Percentiles rank a stretch among this genome's conserved stretches.
These are phyloP conservation scores for Clonostachys solani DNA, from an alignment of 2,329 filamentous ascomycete genomes.

Conservation along the genomic window DNA sequence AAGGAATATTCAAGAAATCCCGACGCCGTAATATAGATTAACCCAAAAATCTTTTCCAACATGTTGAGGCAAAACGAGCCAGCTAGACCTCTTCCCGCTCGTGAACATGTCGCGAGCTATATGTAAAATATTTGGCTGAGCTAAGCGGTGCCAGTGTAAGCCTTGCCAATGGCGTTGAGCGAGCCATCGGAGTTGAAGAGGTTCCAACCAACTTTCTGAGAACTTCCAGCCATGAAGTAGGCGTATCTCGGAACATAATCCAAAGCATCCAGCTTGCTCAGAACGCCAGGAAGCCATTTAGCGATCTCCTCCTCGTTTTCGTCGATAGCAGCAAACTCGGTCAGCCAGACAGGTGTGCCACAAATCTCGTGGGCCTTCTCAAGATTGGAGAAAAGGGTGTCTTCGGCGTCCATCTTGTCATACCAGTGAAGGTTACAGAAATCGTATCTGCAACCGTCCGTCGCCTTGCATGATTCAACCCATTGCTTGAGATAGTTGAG, in stretches of 20 bases:
- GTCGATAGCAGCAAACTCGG: conserved; percentile 56
- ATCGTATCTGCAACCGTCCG: conserved; percentile 45
- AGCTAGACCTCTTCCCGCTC: no score
- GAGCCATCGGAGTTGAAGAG: conserved; percentile 31
- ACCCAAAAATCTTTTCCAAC: no score
- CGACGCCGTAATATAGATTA: no score
- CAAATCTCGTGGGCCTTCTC: conserved; percentile 38
- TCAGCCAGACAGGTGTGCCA: conserved; percentile 55
- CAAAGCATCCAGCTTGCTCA: conserved; percentile 42
- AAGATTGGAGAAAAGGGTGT: conserved; percentile 52
- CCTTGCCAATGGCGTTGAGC: conserved; percentile 42
- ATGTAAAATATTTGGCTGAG: no score
- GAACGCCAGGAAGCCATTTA: conserved; percentile 44
- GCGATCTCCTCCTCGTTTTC: conserved; percentile 31
- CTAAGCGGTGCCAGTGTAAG: no score
- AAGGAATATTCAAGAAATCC: background rate
- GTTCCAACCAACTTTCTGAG: no score
- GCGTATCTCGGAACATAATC: conserved; percentile 50
- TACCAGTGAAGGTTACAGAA: conserved; percentile 65
- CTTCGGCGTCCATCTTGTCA: conserved; percentile 36
- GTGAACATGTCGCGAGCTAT: no score
- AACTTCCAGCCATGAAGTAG: conserved; percentile 47
- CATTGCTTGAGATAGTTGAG: no score
- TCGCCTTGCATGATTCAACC: conserved; percentile 45
- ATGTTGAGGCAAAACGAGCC: no score